A percentile compares a stretch with the other conserved stretches of the same genome.
Evolutionary conservation across 2,329 filamentous ascomycete genomes (phyloP).

Genomic region (Colletotrichum ledebouriae): DNA sequence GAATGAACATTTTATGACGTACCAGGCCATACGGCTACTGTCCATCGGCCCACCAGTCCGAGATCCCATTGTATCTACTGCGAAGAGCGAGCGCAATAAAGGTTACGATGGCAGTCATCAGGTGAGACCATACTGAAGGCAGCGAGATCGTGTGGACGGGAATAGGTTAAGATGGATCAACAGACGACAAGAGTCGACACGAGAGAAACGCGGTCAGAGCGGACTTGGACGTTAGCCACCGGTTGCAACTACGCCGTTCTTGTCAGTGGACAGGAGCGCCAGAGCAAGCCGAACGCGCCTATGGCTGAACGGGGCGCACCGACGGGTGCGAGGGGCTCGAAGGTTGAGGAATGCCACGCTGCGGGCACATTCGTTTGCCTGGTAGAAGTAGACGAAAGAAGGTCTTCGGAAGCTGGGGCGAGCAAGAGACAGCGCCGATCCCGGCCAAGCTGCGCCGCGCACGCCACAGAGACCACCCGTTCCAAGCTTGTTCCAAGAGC

Average conservation of each 20-base stretch:
- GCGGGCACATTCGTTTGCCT: conserved; percentile 9
- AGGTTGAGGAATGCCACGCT: conserved; percentile 22
- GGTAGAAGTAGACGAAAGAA: neutral
- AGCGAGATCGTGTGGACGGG: conserved; percentile 21
- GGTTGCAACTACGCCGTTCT: conserved; percentile 25
- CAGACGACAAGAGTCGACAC: conserved; percentile 15
- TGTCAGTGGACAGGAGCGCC: neutral
- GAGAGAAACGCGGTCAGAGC: conserved; percentile 35
- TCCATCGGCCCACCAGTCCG: neutral
- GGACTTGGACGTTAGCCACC: conserved; percentile 25
- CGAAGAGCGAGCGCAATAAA: conserved; percentile 12
- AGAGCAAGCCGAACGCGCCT: conserved; percentile 13
- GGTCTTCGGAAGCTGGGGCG: conserved; percentile 9
- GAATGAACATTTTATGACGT: conserved; percentile 9
- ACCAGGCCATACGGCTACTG: neutral
- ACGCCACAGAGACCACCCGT: conserved; percentile 27
- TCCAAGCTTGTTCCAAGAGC: conserved; percentile 6
- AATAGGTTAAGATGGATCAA: conserved; percentile 27
- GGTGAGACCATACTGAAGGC: conserved; percentile 31
- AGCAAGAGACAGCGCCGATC: conserved; percentile 3
- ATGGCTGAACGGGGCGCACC: conserved; percentile 23
- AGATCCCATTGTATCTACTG: conserved; percentile 6
- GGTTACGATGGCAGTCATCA: neutral
- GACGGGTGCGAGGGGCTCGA: conserved; percentile 36
- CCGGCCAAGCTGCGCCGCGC: conserved; percentile 5